A percentile compares a stretch with the other conserved stretches of the same genome.
Conservation (phyloP, 2,329 filamentous ascomycete species). For the Fusarium oxysporum region DNA sequence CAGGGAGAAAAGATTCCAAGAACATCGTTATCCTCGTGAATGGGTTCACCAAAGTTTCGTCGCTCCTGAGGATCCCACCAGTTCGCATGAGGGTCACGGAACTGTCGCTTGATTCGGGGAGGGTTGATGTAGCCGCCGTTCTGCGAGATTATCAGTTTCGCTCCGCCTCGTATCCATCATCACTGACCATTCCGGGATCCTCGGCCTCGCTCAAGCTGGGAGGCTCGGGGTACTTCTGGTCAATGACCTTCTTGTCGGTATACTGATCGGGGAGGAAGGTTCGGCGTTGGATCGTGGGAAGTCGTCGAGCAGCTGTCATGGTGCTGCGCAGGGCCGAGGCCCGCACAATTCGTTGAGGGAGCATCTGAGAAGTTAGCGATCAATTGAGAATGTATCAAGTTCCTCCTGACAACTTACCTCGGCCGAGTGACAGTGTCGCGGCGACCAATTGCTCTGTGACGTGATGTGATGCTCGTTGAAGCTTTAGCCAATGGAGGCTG, state of each 20-base stretch:
- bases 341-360: slow-evolving; percentile 69
- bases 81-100: slow-evolving; percentile 90
- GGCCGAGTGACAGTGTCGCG: slow-evolving; percentile 48
- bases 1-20: slow-evolving; percentile 90
- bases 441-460: slow-evolving; percentile 54
- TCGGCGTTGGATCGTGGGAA: slow-evolving; percentile 68
- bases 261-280: slow-evolving; percentile 65
- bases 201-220: slow-evolving; percentile 66
- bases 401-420: slow-evolving; percentile 42
- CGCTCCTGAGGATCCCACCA: slow-evolving; percentile 99
- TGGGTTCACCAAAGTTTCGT: slow-evolving; percentile 94
- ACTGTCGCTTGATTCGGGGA: slow-evolving; percentile 83
- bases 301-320: slow-evolving; percentile 59
- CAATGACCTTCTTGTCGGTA: slow-evolving; percentile 59
- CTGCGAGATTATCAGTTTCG: slow-evolving; percentile 57
- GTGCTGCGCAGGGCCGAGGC: slow-evolving; percentile 58
- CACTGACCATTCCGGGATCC: slow-evolving; percentile 74
- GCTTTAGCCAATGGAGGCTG: slow-evolving; percentile 49
- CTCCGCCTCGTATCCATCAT: slow-evolving; percentile 6
- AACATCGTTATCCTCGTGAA: slow-evolving; percentile 96
- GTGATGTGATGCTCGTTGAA: slow-evolving; percentile 47
- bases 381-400: slow-evolving; percentile 11
- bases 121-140: slow-evolving; percentile 89
- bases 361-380: slow-evolving; percentile 62
- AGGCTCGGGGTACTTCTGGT: slow-evolving; percentile 65